Base-by-base conservation (phyloP, 169 alveolate species). In the Cryptosporidium meleagridis region DNA sequence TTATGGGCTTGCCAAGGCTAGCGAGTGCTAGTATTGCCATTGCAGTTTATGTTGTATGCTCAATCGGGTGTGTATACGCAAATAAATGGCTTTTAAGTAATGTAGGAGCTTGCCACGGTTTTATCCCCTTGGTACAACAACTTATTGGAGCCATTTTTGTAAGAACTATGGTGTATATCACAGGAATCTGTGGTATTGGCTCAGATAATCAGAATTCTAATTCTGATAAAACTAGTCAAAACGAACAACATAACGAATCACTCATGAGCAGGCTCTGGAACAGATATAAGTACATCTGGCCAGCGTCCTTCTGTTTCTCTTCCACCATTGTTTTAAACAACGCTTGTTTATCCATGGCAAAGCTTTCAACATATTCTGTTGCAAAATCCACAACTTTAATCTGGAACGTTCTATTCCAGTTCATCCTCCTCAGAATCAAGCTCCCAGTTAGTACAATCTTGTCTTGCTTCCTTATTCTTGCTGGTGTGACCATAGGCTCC, bases 361-460 rank as follows among this genome's bases (percentile, higher is more conserved):
- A 80, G 37, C 70, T 80, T 5, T 80, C 89, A 21, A 80, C 89
- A 8, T 80, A 80, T 48, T 80, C 89, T 18, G 89, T 80, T 8
- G 89, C 89, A 18, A 80, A 80, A 62, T 80, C 89, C 41, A 80
- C 89, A 4, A 80, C 89, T 3, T 51, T 80, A 6, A 80, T 80
- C 16, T 80, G 89, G 89, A 80, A 65, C 52, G 89, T 80, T 45
- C 59, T 80, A 6, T 80, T 80, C 70, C 89, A 80, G 55, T 80
- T 59, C 37, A 37, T 80, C 21, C 23, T 80, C 21, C 68, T 80
- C 16, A 80, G 75, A 48, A 51, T 80, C 29, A 58, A 35, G 55
- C 68, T 80, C 8, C 89, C 89, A 41, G 45, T 80, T 29, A 61
- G 80, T 26, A 80, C 89, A 5, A 23, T 80, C 18, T 41, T 80